These are phyloP conservation scores for Colletotrichum plurivorum DNA, from an alignment of 2,329 filamentous ascomycete species.

Conservation along the genomic window DNA sequence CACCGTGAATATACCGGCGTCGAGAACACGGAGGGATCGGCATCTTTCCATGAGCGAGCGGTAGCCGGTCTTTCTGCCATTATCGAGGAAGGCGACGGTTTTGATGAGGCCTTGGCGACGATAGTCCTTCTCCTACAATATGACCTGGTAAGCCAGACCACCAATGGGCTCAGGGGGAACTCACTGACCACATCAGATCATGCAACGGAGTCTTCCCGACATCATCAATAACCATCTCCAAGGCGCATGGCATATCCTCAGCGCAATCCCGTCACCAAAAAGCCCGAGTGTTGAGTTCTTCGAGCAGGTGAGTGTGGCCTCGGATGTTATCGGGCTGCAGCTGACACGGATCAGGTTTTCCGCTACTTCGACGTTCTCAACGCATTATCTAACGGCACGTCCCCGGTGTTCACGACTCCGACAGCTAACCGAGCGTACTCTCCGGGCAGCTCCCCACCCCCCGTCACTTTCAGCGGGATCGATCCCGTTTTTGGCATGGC, in stretches of 20 bases:
- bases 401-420: slow-evolving; percentile 28
- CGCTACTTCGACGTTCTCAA: slow-evolving; percentile 40
- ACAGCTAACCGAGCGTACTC: slow-evolving; percentile 22
- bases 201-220: slow-evolving; percentile 30
- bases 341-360: slow-evolving; percentile 31
- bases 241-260: slow-evolving; percentile 34
- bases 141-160: slow-evolving; percentile 28
- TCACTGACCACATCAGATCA: slow-evolving; percentile 24
- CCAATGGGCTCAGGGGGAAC: too few relatives aligned
- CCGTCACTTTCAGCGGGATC: background rate
- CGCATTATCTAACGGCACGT: slow-evolving; percentile 26
- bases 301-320: slow-evolving; percentile 18
- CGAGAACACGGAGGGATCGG: slow-evolving; percentile 32
- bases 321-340: background rate
- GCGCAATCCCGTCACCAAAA: slow-evolving; percentile 22
- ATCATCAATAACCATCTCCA: slow-evolving; percentile 30
- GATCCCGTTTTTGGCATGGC: slow-evolving; percentile 33
- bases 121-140: slow-evolving; percentile 38
- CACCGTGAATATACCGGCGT: slow-evolving; percentile 33
- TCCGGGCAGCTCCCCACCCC: slow-evolving; percentile 14
- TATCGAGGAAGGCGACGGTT: slow-evolving; percentile 35
- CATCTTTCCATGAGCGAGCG: slow-evolving; percentile 33
- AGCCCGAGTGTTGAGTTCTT: slow-evolving; percentile 33
- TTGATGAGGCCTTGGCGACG: slow-evolving; percentile 34
- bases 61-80: slow-evolving; percentile 25